These are phyloP conservation scores for Erysimum cheiri DNA, from an alignment of 441 rosid species.

Conservation along the genomic window DNA sequence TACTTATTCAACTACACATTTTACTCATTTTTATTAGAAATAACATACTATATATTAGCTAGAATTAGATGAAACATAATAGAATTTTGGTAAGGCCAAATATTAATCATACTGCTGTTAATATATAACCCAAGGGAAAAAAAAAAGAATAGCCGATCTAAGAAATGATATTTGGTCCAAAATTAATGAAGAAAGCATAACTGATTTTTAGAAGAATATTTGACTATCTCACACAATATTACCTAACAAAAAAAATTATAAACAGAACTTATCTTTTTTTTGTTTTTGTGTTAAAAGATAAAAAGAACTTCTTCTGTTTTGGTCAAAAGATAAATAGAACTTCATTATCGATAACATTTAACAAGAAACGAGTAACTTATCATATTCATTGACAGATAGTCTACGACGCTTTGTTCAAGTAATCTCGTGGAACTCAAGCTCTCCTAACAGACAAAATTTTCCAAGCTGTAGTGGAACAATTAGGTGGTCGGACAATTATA, in stretches of 20 bases:
- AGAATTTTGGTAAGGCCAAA: neutral
- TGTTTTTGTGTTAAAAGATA: no score
- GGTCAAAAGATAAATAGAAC: neutral
- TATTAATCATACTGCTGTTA: neutral
- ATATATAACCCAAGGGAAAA: neutral
- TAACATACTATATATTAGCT: neutral
- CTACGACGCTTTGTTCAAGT: conserved; percentile 6
- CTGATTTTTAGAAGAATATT: neutral
- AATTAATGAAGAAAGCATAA: conserved; percentile 5
- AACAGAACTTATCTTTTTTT: no score
- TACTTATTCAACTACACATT: neutral
- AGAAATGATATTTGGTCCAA: neutral
- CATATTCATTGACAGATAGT: neutral
- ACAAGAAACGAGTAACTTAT: neutral
- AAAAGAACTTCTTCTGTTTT: no score
- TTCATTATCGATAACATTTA: neutral
- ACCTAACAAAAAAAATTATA: no score
- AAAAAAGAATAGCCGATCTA: neutral
- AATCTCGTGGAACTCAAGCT: conserved; percentile 22
- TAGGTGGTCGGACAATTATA: conserved; percentile 18
- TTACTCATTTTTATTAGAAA: neutral
- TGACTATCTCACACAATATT: conserved; percentile 7
- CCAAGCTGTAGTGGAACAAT: conserved; percentile 21
- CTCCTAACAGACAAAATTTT: conserved; percentile 15
- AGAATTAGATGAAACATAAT: neutral